A percentile compares a stretch with the other conserved stretches of the same genome.
phyloP scores from a whole-genome alignment of 176 grass and related monocot species.

The Zoysia pacifica region DNA sequence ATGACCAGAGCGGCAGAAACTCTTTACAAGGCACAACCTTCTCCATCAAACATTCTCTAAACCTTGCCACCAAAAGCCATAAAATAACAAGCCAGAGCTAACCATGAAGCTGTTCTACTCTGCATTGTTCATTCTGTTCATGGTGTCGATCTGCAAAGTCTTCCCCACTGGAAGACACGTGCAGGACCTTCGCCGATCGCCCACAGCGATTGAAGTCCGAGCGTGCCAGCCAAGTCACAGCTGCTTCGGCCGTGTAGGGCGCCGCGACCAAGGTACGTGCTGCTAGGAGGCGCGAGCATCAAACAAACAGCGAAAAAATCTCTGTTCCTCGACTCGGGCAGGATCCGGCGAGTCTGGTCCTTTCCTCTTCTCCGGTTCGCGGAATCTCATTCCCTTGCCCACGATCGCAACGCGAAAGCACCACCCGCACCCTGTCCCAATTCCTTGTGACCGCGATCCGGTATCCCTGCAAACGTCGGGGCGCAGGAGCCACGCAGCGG shows the following conservation, averaged over 20 bases:
- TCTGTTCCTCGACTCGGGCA: background rate
- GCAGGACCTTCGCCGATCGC: conserved; percentile 42
- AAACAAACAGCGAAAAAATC: too few species aligned
- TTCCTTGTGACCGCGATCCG: background rate
- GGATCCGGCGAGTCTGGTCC: background rate
- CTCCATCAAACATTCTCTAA: background rate
- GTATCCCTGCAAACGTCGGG: too few species aligned
- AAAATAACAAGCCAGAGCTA: background rate
- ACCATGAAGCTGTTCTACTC: conserved; percentile 30
- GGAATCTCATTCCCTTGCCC: background rate
- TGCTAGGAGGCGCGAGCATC: too few species aligned
- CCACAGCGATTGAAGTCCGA: too few species aligned
- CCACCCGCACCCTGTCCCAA: background rate
- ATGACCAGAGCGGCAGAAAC: too few species aligned
- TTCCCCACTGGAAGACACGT: conserved; percentile 47
- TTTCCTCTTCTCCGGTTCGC: background rate
- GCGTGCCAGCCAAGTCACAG: too few species aligned
- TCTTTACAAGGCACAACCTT: background rate
- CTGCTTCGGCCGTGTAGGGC: too few species aligned
- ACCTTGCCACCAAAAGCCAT: background rate
- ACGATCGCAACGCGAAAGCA: background rate
- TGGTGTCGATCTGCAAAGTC: conserved; percentile 1
- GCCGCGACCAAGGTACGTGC: too few species aligned
- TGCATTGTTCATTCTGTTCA: conserved; percentile 16
- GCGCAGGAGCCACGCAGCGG: too few species aligned